Percentiles rank a stretch among this genome's conserved stretches.
Evolutionary conservation across 306 rosid genomes (phyloP).

Genomic region (Malus fusca): DNA sequence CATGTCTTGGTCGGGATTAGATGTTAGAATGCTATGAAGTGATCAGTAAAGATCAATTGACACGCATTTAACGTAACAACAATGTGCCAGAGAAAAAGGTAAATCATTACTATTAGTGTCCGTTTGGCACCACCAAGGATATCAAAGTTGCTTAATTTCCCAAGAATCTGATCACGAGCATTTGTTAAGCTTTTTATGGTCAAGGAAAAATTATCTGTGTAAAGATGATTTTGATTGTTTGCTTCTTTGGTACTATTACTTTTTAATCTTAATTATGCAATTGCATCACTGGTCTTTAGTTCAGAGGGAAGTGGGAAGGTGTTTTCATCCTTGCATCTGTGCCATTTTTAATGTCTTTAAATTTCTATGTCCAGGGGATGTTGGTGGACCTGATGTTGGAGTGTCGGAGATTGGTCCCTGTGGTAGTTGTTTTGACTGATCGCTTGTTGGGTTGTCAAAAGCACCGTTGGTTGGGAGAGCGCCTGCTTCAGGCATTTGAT

Average conservation of each 20-base stretch:
- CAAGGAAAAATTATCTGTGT: not conserved
- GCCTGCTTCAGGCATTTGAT: constrained; percentile 83
- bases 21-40: not conserved
- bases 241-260: not conserved
- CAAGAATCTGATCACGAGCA: too few species aligned
- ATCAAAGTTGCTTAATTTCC: not conserved
- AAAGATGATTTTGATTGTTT: not conserved
- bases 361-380: constrained; percentile 46
- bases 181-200: too few species aligned
- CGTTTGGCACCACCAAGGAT: not conserved
- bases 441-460: constrained; percentile 77
- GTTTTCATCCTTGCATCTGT: not conserved
- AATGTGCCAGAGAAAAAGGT: not conserved
- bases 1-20: not conserved
- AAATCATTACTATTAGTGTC: not conserved
- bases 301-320: not conserved
- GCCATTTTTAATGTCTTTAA: not conserved
- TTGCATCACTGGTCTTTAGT: not conserved
- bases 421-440: constrained; percentile 68
- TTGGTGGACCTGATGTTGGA: constrained; percentile 75
- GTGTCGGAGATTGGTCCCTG: constrained; percentile 66
- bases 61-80: not conserved
- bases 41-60: not conserved
- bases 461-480: constrained; percentile 83
- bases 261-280: not conserved